Evolutionary conservation across 371 early-diverging fungal species (phyloP).

Genomic region (Mortierella sp.): DNA sequence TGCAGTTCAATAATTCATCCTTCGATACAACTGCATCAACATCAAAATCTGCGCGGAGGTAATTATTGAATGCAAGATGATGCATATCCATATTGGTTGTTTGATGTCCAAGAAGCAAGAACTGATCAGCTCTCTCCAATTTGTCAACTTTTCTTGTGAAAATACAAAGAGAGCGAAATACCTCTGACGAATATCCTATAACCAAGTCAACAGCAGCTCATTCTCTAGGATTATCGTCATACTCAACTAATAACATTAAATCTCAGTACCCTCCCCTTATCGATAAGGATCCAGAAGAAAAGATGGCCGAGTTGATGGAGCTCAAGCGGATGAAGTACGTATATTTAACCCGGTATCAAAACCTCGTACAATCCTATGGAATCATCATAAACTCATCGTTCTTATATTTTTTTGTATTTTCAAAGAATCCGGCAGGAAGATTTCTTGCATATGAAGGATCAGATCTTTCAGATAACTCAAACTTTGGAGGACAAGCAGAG

Average conservation of each 20-base stretch:
- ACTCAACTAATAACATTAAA: constrained; percentile 1
- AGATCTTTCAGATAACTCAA: constrained; percentile 31
- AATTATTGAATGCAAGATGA: constrained; percentile 4
- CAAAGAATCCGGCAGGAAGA: constrained; percentile 45
- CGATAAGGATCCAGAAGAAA: constrained; percentile 47
- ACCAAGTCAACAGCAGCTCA: neutral
- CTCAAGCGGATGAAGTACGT: constrained; percentile 43
- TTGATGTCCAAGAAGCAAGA: neutral
- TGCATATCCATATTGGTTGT: neutral
- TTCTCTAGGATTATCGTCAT: neutral
- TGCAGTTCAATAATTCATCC: constrained; percentile 20
- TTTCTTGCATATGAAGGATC: constrained; percentile 41
- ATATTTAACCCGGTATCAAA: too few species aligned
- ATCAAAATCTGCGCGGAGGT: constrained; percentile 34
- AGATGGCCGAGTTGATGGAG: constrained; percentile 42
- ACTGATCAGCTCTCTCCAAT: neutral
- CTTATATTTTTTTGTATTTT: too few species aligned
- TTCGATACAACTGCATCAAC: neutral
- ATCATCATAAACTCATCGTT: neutral
- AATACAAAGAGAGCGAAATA: neutral
- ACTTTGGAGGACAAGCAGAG: constrained; percentile 44
- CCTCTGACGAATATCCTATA: neutral
- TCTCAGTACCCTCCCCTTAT: neutral
- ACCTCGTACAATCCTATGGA: neutral
- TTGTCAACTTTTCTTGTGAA: neutral